Base-by-base conservation (phyloP, 768 basidiomycete species). In the Collybia sp. region DNA sequence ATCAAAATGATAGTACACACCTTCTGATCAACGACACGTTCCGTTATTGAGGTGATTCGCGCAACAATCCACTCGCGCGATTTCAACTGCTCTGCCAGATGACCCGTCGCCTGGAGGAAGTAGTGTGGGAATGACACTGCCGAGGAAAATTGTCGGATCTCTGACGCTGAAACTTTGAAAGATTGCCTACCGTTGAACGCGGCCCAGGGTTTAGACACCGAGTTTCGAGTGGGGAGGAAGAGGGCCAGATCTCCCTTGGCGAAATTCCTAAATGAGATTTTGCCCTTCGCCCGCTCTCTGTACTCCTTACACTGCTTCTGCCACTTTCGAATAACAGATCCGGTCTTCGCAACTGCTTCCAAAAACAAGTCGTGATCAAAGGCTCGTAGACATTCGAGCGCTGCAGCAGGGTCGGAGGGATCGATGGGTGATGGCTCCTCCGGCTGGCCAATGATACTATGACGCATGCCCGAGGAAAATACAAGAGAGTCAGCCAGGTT, bases 301-400 rank as follows among this genome's bases (percentile, higher is more conserved):
- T 97, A 98, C 53, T 92, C 86, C 60, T 92, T 95, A 68, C 92
- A 95, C 60, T 94, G 93, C 61, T 93, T 96, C 69, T 93, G 90
- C 93, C 93, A 98, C 62, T 95, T 96, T 46, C 90, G 84, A 48
- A 93, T 88, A 9, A 89, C 87, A 12, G 86, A 79, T n/a, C 85
- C 85, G 10, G 85, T 81, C 61, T 92, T 91, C 45, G 73, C 68
- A 37, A 97, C 79, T 0, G 83, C 82, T 43, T 95, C 93, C 41
- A 89, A 64, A 63, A 96, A 95, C 52, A 80, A 76, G 53, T 89
- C 88, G 53, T 93, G 84, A 58, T 92, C 90, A 58, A 90, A 89
- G 18, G 77, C 76, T 37, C 87, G 73, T 16, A 93, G 64, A 12
- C 72, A 66, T 44, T 89, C 86, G 32, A 93, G 63, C 0, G 88